phyloP scores from a whole-genome alignment of 352 stramenopile species.

The Phytophthora sp. region DNA sequence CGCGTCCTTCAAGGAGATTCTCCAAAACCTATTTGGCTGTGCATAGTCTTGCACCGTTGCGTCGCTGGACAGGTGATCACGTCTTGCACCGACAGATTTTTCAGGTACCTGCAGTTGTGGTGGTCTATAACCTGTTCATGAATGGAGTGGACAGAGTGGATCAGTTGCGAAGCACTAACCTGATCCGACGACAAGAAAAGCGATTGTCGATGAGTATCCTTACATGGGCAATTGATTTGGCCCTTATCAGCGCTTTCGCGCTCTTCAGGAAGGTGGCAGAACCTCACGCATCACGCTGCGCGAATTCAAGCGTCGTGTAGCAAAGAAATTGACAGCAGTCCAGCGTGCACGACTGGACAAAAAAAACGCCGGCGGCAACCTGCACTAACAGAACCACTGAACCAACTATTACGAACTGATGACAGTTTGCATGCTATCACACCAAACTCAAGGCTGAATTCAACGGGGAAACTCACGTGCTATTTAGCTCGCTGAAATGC shows the following conservation, averaged over 20 bases:
- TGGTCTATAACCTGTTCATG: slow-evolving; percentile 14
- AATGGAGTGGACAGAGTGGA: slow-evolving; percentile 17
- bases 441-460: slow-evolving; percentile 6
- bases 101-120: slow-evolving; percentile 1
- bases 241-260: slow-evolving; percentile 5
- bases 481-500: slow-evolving; percentile 1
- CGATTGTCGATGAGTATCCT: slow-evolving; percentile 6
- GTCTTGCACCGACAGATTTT: slow-evolving; percentile 10
- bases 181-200: slow-evolving; percentile 2
- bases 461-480: slow-evolving; percentile 2
- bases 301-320: slow-evolving; percentile 15
- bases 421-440: not conserved
- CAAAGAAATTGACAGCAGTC: slow-evolving; percentile 4
- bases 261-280: slow-evolving; percentile 4
- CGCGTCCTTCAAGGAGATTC: not conserved
- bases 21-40: not conserved
- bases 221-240: slow-evolving; percentile 10
- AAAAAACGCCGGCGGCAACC: not conserved
- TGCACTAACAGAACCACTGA: not conserved
- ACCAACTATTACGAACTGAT: not conserved
- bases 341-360: not conserved
- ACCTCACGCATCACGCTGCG: not conserved
- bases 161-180: slow-evolving; percentile 15
- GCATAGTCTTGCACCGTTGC: slow-evolving; percentile 3
- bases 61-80: not conserved